These are phyloP conservation scores for Penicillium paneum DNA, from an alignment of 2,329 filamentous ascomycete species.

Conservation along the genomic window DNA sequence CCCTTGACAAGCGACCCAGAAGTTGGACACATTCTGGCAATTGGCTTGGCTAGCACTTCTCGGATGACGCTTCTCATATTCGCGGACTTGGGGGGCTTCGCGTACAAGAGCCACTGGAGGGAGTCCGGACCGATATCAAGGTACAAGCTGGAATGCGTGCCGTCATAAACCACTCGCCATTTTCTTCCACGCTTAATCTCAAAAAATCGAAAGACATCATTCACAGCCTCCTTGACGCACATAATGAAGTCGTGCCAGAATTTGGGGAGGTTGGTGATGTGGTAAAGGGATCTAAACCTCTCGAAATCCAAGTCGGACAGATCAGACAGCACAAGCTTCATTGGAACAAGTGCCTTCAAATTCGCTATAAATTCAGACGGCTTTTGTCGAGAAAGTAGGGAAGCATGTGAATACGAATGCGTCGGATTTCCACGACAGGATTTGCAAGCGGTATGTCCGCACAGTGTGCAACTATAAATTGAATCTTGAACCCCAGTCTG, in stretches of 20 bases:
- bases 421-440: slow-evolving; percentile 54
- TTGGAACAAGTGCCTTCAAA: slow-evolving; percentile 45
- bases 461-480: slow-evolving; percentile 51
- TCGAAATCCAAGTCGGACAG: slow-evolving; percentile 27
- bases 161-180: slow-evolving; percentile 34
- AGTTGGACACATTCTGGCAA: slow-evolving; percentile 47
- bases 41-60: slow-evolving; percentile 44
- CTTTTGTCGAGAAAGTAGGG: slow-evolving; percentile 28
- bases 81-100: slow-evolving; percentile 42
- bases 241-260: slow-evolving; percentile 37
- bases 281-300: slow-evolving; percentile 11
- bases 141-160: slow-evolving; percentile 23
- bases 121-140: slow-evolving; percentile 25
- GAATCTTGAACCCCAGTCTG: slow-evolving; percentile 36
- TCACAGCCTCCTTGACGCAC: slow-evolving; percentile 26
- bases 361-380: slow-evolving; percentile 46
- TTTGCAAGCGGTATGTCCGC: slow-evolving; percentile 54
- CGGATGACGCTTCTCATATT: slow-evolving; percentile 41
- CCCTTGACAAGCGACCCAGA: slow-evolving; percentile 36
- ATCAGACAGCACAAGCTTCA: slow-evolving; percentile 38
- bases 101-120: slow-evolving; percentile 50
- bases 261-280: slow-evolving; percentile 11
- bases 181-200: slow-evolving; percentile 30
- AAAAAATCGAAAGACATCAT: slow-evolving; percentile 29
- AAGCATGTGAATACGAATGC: slow-evolving; percentile 43